A percentile compares a stretch with the other conserved stretches of the same genome.
phyloP scores from a whole-genome alignment of 2,329 filamentous ascomycete species.

The Sporothrix inflata region DNA sequence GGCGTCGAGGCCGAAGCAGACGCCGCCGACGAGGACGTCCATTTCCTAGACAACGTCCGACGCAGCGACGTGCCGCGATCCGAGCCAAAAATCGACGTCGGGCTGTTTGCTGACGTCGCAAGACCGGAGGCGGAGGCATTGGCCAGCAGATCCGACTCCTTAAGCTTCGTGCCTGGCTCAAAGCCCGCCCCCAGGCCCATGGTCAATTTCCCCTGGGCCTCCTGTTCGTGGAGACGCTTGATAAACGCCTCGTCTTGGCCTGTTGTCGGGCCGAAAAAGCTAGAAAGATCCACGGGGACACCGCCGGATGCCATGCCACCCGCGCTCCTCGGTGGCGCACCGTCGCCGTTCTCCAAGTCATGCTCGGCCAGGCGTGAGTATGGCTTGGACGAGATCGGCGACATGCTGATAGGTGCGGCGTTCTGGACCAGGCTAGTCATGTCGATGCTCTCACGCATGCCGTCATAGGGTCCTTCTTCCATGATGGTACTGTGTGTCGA shows the following conservation, averaged over 20 bases:
- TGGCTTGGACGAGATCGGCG: conserved; percentile 28
- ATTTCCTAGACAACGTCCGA: conserved; percentile 31
- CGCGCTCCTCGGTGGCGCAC: conserved; percentile 30
- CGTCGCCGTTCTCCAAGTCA: conserved; percentile 39
- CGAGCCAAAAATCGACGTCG: conserved; percentile 13
- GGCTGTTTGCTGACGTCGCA: not conserved
- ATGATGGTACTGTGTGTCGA: conserved; percentile 40
- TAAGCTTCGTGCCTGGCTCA: conserved; percentile 51
- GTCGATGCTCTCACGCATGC: conserved; percentile 39
- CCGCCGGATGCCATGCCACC: conserved; percentile 19
- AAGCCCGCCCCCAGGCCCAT: conserved; percentile 62
- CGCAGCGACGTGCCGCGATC: conserved; percentile 23
- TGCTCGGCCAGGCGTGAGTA: conserved; percentile 42
- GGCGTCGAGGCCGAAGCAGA: conserved; percentile 21
- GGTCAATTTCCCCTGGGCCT: conserved; percentile 58
- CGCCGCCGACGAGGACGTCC: conserved; percentile 4
- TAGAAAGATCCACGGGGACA: conserved; percentile 51
- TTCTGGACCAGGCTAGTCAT: conserved; percentile 47
- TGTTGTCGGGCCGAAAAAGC: conserved; percentile 50
- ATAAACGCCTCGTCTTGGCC: conserved; percentile 51
- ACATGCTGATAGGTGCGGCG: conserved; percentile 46
- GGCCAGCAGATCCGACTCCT: conserved; percentile 54
- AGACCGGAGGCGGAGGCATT: conserved; percentile 31
- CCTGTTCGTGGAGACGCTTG: conserved; percentile 53
- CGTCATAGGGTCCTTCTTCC: conserved; percentile 41